phyloP scores from a whole-genome alignment of 1,139 yeast species.

The Suhomyces ambrosiae region DNA sequence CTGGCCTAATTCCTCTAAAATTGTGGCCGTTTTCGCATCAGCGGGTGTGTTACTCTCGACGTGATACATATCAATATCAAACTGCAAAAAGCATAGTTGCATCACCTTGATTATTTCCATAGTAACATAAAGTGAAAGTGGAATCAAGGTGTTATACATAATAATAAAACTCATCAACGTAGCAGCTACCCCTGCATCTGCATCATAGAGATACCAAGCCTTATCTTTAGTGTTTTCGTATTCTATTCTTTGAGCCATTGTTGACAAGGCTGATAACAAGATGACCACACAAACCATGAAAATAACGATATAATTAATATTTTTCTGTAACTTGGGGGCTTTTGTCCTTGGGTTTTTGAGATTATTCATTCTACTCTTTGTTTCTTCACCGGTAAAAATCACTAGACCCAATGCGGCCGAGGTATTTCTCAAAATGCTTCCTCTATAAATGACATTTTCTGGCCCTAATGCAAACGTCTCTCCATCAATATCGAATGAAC shows the following conservation, averaged over 20 bases:
- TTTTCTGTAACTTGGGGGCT: constrained; percentile 85
- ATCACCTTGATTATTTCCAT: constrained; percentile 92
- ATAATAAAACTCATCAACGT: constrained; percentile 94
- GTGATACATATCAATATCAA: constrained; percentile 95
- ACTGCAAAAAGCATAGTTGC: constrained; percentile 78
- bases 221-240: constrained; percentile 44
- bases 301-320: constrained; percentile 78
- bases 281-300: constrained; percentile 87
- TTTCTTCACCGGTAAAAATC: constrained; percentile 91
- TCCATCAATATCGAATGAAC: constrained; percentile 48
- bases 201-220: constrained; percentile 74
- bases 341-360: constrained; percentile 85
- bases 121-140: constrained; percentile 90
- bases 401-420: constrained; percentile 73
- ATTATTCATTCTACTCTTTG: constrained; percentile 95
- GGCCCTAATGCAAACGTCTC: constrained; percentile 63
- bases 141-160: constrained; percentile 96
- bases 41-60: constrained; percentile 84
- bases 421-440: constrained; percentile 86
- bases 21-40: constrained; percentile 92
- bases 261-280: constrained; percentile 73
- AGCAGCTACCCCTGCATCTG: constrained; percentile 86
- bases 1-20: constrained; percentile 95
- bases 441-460: constrained; percentile 83
- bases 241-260: constrained; percentile 71